Evolutionary conservation across 495 filamentous ascomycete species (phyloP).

Genomic region (Massariosphaeria phaeospora): DNA sequence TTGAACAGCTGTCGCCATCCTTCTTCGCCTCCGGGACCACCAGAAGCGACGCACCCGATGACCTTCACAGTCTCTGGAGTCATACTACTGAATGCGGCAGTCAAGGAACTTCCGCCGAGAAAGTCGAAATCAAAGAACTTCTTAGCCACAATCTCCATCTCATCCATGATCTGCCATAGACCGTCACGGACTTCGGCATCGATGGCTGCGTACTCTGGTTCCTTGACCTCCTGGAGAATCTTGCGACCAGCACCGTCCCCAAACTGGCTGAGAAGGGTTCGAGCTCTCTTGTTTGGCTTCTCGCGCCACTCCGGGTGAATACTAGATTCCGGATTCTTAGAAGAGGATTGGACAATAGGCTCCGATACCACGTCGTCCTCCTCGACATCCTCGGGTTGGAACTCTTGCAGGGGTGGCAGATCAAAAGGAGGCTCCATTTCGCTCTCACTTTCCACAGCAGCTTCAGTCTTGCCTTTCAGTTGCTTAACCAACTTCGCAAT

Average conservation of each 20-base stretch:
- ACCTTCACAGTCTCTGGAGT: constrained; percentile 7
- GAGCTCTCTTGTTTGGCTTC: neutral
- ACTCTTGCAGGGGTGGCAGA: neutral
- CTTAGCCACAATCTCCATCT: constrained; percentile 10
- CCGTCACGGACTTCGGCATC: constrained; percentile 25
- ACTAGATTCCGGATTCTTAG: too few species aligned
- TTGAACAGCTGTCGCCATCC: constrained; percentile 25
- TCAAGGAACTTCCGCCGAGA: neutral
- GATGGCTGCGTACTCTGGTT: constrained; percentile 15
- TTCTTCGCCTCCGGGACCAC: constrained; percentile 17
- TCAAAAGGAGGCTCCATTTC: too few species aligned
- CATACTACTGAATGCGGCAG: neutral
- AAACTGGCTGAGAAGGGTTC: neutral
- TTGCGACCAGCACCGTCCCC: neutral
- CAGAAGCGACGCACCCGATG: constrained; percentile 20
- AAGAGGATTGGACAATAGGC: neutral
- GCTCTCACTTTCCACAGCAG: too few species aligned
- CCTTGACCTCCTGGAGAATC: neutral
- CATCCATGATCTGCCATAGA: constrained; percentile 20
- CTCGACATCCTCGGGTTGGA: neutral
- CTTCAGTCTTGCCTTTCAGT: too few species aligned
- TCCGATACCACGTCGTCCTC: neutral
- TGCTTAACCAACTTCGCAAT: too few species aligned
- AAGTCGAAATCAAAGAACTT: constrained; percentile 1
- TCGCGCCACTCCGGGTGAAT: too few species aligned